A percentile compares a stretch with the other conserved stretches of the same genome.
These are phyloP conservation scores for Samsoniella hepiali DNA, from an alignment of 2,329 filamentous ascomycete species.

Conservation along the genomic window DNA sequence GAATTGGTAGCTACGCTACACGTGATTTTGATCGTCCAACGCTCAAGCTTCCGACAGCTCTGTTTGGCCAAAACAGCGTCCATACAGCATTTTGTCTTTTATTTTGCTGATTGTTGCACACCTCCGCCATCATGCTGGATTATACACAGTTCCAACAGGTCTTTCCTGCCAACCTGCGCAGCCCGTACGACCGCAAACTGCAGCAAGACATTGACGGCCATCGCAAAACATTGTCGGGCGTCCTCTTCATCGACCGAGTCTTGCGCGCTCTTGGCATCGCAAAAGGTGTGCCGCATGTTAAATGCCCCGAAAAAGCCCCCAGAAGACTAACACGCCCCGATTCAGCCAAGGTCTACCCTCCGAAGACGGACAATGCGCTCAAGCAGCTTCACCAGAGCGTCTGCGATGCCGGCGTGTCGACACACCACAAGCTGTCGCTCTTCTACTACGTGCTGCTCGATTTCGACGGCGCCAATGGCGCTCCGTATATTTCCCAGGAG, in stretches of 20 bases:
- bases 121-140: conserved; percentile 43
- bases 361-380: conserved; percentile 64
- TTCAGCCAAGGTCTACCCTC: conserved; percentile 67
- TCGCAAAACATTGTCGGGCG: conserved; percentile 65
- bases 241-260: conserved; percentile 77
- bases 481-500: conserved; percentile 47
- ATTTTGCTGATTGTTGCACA: neutral
- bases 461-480: conserved; percentile 54
- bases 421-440: conserved; percentile 77
- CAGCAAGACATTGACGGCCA: conserved; percentile 62
- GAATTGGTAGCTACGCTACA: neutral
- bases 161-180: conserved; percentile 59
- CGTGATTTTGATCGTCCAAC: conserved; percentile 3
- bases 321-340: neutral
- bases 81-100: neutral
- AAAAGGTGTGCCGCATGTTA: conserved; percentile 51
- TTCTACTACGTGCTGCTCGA: conserved; percentile 83
- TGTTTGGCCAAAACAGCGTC: conserved; percentile 36
- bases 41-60: conserved; percentile 8
- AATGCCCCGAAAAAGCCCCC: neutral
- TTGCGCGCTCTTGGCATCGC: conserved; percentile 66
- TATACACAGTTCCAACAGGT: conserved; percentile 66
- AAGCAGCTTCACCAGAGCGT: conserved; percentile 69
- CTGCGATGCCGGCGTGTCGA: conserved; percentile 58
- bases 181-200: conserved; percentile 59